Conservation (phyloP, 495 filamentous ascomycete species). For the Neurospora sp. region DNA sequence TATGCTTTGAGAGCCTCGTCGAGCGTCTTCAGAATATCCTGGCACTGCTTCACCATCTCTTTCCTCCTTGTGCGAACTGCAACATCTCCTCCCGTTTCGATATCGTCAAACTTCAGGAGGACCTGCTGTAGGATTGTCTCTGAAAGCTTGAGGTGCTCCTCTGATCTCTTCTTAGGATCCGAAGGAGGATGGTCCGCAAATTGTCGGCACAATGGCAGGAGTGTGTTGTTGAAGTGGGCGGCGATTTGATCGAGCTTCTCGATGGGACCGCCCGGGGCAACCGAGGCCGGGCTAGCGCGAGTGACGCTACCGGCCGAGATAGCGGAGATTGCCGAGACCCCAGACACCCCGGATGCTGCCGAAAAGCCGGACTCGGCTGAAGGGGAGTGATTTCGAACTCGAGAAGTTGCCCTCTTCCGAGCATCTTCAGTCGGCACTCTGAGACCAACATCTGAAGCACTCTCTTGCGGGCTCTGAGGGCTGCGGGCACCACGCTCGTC, state of each 20-base stretch:
- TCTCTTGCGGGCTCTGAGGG: constrained; percentile 25
- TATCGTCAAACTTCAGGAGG: constrained; percentile 73
- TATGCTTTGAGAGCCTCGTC: constrained; percentile 35
- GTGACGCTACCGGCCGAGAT: constrained; percentile 2
- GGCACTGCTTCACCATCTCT: constrained; percentile 66
- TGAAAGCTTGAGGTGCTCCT: constrained; percentile 68
- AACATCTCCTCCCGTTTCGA: constrained; percentile 61
- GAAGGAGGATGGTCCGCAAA: constrained; percentile 57
- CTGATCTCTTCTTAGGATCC: constrained; percentile 60
- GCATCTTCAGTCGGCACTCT: constrained; percentile 14
- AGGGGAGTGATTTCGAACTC: constrained; percentile 21
- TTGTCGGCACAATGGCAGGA: constrained; percentile 55
- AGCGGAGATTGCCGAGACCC: constrained; percentile 1
- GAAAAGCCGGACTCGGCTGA: constrained; percentile 10
- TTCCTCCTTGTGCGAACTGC: constrained; percentile 56
- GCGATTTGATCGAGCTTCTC: constrained; percentile 66
- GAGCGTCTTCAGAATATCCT: constrained; percentile 51
- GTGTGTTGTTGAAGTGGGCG: constrained; percentile 51
- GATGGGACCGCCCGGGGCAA: constrained; percentile 38
- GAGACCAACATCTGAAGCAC: constrained; percentile 24
- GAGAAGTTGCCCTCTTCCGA: constrained; percentile 13
- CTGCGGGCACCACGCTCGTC: constrained; percentile 10
- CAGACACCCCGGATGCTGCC: not conserved
- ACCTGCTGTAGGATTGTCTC: constrained; percentile 80
- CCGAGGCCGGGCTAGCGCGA: constrained; percentile 18